Evolutionary conservation across 1,139 yeast species (phyloP).

Genomic region (Geotrichum histeridarum): DNA sequence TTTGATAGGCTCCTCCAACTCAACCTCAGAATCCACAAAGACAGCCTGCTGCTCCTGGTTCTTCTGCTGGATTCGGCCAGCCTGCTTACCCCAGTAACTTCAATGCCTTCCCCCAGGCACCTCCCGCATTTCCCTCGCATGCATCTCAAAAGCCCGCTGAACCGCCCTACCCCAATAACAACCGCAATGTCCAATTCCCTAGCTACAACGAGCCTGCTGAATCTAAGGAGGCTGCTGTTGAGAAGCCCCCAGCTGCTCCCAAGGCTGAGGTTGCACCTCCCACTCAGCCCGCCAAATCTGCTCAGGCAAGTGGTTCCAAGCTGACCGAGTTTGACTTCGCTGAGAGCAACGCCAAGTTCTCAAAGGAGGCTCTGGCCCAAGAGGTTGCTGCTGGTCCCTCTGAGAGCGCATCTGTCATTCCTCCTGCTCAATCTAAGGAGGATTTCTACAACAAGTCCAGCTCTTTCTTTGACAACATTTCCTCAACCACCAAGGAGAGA

Average conservation of each 20-base stretch:
- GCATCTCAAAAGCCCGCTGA: constrained; percentile 4
- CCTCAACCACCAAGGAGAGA: constrained; percentile 47
- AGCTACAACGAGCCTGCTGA: neutral
- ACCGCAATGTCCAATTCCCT: constrained; percentile 3
- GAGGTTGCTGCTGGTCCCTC: constrained; percentile 21
- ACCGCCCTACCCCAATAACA: constrained; percentile 11
- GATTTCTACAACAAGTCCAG: constrained; percentile 59
- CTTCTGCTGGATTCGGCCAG: constrained; percentile 5
- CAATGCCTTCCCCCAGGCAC: neutral
- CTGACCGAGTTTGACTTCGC: constrained; percentile 59
- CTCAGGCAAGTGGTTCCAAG: constrained; percentile 3
- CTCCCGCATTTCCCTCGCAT: neutral
- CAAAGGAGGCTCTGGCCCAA: constrained; percentile 34
- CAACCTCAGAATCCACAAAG: constrained; percentile 10
- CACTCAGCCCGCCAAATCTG: constrained; percentile 32
- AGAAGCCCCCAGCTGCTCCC: constrained; percentile 18
- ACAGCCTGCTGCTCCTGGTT: constrained; percentile 9
- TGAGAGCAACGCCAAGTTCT: constrained; percentile 58
- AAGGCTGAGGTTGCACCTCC: constrained; percentile 37
- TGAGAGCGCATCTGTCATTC: constrained; percentile 19
- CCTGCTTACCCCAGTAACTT: constrained; percentile 3
- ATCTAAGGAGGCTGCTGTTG: neutral
- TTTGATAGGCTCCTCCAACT: neutral
- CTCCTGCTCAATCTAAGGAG: constrained; percentile 25
- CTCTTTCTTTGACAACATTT: constrained; percentile 76